Base-by-base conservation (phyloP, 1,139 yeast species). In the Scheffersomyces titani region DNA sequence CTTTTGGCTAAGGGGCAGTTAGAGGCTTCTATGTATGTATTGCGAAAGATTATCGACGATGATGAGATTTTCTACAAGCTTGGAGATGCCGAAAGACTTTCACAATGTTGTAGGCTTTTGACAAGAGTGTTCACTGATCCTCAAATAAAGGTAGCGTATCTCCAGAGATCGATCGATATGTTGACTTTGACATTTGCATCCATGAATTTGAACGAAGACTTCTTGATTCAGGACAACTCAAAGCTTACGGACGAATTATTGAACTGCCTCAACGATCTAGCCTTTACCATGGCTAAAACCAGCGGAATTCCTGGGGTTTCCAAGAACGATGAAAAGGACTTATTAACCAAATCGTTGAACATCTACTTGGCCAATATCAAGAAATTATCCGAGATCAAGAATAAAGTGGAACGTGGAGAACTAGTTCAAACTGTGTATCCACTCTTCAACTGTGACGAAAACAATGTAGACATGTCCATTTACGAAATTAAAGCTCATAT, bases 401-500 rank as follows among this genome's bases (percentile, higher is more conserved):
- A 63, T 2, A 58, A 54, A 11, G 54, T 76, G 19, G 69, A 61
- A n/a, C 18, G 57, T 0, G 68, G 66, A 1, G 57, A 59, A n/a
- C 54, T 60, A 3, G 60, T 65, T 16, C 82, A 79, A 60, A 64
- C 70, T 1, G 66, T 64, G 45, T 75, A 67, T 60, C 83, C 83
- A 5, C 66, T 78, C 20, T 77, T 79, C 63, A 66, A 79, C 61
- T 75, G 80, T 61, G 70, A 69, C 49, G 61, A 61, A n/a, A 68
- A 67, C 19, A 77, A 77, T 57, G 54, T 78, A 9, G 61, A 61
- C 19, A 62, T 76, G 59, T 57, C 65, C 24, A 68, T 69, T 20
- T 75, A 76, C 51, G 80, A 76, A 52, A 66, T 84, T 52, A 83
- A 84, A 70, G 81, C 87, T 18, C 88, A 88, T 67, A 74, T 89